phyloP scores from a whole-genome alignment of 768 basidiomycete species.

The Pleurotus cornucopiae region DNA sequence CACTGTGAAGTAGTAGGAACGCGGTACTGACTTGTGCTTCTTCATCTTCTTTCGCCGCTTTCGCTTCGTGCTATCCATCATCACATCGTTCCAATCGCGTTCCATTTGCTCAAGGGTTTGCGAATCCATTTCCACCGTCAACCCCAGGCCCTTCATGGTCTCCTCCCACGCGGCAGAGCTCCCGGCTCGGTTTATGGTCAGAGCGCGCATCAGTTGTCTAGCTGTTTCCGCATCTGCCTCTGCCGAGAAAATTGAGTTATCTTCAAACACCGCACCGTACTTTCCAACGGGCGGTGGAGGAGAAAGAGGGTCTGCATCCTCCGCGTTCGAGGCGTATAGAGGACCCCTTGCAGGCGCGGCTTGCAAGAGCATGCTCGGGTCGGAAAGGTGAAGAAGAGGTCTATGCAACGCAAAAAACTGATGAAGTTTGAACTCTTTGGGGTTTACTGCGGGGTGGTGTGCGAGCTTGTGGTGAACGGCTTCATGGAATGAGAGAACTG shows the following conservation, averaged over 20 bases:
- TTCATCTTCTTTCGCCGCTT: slow-evolving; percentile 93
- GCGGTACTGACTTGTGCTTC: slow-evolving; percentile 81
- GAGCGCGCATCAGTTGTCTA: slow-evolving; percentile 69
- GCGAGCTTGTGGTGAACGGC: slow-evolving; percentile 13
- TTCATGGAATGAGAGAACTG: slow-evolving; percentile 15
- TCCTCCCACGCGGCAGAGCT: slow-evolving; percentile 65
- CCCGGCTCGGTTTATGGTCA: slow-evolving; percentile 65
- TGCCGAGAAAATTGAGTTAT: slow-evolving; percentile 44
- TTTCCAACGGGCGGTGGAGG: slow-evolving; percentile 15
- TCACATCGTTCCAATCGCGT: slow-evolving; percentile 58
- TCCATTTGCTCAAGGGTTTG: slow-evolving; percentile 50
- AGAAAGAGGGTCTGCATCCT: background rate
- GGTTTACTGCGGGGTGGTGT: slow-evolving; percentile 52
- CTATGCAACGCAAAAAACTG: slow-evolving; percentile 84
- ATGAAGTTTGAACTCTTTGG: slow-evolving; percentile 74
- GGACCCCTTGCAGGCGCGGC: background rate
- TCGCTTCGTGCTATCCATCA: slow-evolving; percentile 79
- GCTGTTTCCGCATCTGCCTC: slow-evolving; percentile 81
- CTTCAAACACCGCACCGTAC: slow-evolving; percentile 27
- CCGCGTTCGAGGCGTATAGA: slow-evolving; percentile 22
- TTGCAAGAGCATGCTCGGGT: slow-evolving; percentile 48
- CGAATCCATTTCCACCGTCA: slow-evolving; percentile 47
- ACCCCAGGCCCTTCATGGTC: slow-evolving; percentile 59
- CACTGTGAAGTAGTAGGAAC: slow-evolving; percentile 7
- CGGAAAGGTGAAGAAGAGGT: slow-evolving; percentile 66